Evolutionary conservation across 2,329 filamentous ascomycete species (phyloP).

Genomic region (Botrytis tulipae): DNA sequence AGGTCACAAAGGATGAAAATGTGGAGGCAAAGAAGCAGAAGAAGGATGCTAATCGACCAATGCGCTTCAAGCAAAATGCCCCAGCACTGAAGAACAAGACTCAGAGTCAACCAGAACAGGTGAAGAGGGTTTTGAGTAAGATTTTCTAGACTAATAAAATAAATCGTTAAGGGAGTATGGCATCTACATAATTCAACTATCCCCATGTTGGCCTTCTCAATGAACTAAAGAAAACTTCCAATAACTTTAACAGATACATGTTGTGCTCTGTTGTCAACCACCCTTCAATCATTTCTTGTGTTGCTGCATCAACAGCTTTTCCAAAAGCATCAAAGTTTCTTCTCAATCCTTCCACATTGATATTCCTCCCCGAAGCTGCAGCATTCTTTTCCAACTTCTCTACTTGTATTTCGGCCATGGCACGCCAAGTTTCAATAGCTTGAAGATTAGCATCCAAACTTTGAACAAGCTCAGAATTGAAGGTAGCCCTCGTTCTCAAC

Average conservation of each 20-base stretch:
- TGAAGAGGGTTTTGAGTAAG: conserved; percentile 61
- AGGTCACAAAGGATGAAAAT: conserved; percentile 30
- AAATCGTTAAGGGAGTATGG: neutral
- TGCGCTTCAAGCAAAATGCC: conserved; percentile 66
- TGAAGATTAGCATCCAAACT: conserved; percentile 13
- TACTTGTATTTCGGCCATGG: conserved; percentile 9
- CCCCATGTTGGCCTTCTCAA: conserved; percentile 3
- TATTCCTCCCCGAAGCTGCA: neutral
- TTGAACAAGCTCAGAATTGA: neutral
- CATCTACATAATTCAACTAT: neutral
- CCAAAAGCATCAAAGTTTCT: conserved; percentile 3
- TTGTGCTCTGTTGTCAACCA: conserved; percentile 7
- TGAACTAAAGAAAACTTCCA: conserved; percentile 11
- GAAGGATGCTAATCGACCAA: conserved; percentile 41
- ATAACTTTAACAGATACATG: neutral
- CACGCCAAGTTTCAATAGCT: conserved; percentile 16
- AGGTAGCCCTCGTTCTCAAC: neutral
- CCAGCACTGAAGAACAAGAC: conserved; percentile 51
- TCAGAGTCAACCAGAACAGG: conserved; percentile 52
- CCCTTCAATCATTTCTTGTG: neutral
- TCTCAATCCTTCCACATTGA: conserved; percentile 5
- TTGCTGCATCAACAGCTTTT: conserved; percentile 14
- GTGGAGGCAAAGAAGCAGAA: conserved; percentile 35
- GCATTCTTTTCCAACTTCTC: conserved; percentile 13
- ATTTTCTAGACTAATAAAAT: conserved; percentile 51